Evolutionary conservation across 2,329 filamentous ascomycete species (phyloP).

Genomic region (Exophiala alcalophila): DNA sequence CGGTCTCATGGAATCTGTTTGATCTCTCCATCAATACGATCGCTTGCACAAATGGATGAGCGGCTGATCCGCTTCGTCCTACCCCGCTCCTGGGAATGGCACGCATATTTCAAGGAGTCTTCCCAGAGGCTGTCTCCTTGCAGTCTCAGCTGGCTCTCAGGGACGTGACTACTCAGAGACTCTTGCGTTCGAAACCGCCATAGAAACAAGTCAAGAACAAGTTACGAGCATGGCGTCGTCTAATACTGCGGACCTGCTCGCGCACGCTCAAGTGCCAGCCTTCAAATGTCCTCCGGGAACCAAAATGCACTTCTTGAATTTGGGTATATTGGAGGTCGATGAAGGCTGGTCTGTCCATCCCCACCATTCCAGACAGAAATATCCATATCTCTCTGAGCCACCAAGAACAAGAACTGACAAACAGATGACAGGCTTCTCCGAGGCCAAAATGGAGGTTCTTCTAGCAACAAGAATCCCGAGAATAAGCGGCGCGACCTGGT

Average conservation of each 20-base stretch:
- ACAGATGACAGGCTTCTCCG: constrained; percentile 35
- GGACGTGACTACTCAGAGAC: no score
- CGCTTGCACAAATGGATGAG: no score
- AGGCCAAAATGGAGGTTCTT: constrained; percentile 40
- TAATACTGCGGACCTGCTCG: constrained; percentile 8
- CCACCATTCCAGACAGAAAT: neutral
- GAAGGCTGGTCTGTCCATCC: constrained; percentile 42
- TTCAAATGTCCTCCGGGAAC: constrained; percentile 44
- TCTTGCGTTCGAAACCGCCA: no score
- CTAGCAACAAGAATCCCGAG: constrained; percentile 38
- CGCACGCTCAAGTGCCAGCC: constrained; percentile 18
- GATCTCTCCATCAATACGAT: no score
- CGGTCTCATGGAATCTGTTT: neutral
- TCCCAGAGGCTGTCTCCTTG: no score
- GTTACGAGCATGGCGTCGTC: constrained; percentile 15
- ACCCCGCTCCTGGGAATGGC: no score
- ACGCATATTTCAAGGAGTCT: no score
- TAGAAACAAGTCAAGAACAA: no score
- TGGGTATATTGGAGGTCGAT: constrained; percentile 47
- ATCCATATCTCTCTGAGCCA: neutral
- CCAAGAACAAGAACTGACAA: neutral
- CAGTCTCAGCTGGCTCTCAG: no score
- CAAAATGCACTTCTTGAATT: constrained; percentile 47
- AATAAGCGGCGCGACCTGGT: constrained; percentile 45
- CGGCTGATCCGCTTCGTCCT: no score